These are phyloP conservation scores for Phialophora chinensis DNA, from an alignment of 2,329 filamentous ascomycete genomes.

Conservation along the genomic window DNA sequence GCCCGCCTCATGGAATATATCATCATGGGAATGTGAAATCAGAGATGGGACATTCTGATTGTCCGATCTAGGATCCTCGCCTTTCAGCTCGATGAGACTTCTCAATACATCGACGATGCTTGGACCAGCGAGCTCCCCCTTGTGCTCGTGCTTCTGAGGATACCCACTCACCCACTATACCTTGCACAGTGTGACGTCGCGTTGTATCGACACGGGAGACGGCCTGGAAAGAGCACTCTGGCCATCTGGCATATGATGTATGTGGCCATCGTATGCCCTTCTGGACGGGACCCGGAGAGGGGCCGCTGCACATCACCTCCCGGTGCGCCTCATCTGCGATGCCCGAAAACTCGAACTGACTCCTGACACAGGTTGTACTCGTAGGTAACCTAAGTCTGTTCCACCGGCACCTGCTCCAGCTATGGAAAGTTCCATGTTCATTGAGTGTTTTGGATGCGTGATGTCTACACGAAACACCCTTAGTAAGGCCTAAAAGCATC, in stretches of 20 bases:
- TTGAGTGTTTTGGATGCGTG: neutral
- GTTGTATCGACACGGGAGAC: neutral
- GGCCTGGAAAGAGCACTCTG: neutral
- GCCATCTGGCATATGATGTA: neutral
- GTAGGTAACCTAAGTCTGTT: neutral
- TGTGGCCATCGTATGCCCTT: neutral
- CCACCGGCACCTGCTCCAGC: neutral
- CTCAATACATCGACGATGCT: neutral
- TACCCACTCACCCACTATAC: neutral
- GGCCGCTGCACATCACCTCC: neutral
- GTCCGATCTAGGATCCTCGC: neutral
- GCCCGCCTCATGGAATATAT: neutral
- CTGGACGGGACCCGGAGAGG: neutral
- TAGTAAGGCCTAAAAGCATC: neutral
- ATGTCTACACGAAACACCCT: neutral
- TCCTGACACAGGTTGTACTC: neutral
- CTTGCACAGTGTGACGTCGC: constrained; percentile 2
- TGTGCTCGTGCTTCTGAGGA: neutral
- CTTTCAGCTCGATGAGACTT: neutral
- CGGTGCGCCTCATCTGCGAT: neutral
- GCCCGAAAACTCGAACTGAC: neutral
- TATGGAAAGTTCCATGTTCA: neutral
- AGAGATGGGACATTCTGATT: constrained; percentile 10
- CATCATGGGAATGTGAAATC: constrained; percentile 11
- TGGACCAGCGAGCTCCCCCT: neutral